phyloP scores from a whole-genome alignment of 331 rosid species.

The Cucumis variabilis region DNA sequence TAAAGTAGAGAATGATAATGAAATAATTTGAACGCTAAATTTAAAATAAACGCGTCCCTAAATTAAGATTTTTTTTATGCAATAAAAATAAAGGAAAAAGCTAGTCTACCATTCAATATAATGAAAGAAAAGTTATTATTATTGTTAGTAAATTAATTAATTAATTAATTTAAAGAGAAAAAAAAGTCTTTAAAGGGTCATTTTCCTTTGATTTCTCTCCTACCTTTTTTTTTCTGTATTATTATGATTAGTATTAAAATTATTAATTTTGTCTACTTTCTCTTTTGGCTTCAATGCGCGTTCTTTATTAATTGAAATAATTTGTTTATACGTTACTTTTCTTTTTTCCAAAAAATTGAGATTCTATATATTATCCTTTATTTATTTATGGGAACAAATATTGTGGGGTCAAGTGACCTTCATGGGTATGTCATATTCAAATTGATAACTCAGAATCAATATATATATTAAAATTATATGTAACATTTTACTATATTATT shows the following conservation, averaged over 20 bases:
- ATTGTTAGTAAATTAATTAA: too few species aligned
- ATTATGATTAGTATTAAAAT: neutral
- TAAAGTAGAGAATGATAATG: neutral
- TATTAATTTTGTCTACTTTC: constrained; percentile 9
- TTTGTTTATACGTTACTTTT: neutral
- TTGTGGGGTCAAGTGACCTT: neutral
- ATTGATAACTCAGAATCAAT: constrained; percentile 5
- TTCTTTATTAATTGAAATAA: neutral
- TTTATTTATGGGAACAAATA: neutral
- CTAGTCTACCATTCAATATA: neutral
- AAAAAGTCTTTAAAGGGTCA: neutral
- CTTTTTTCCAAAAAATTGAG: neutral
- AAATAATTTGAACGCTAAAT: neutral
- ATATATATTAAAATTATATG: neutral
- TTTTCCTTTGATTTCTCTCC: constrained; percentile 11
- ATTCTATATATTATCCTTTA: constrained; percentile 11
- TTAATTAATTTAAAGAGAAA: too few species aligned
- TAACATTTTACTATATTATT: neutral
- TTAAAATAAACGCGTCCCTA: neutral
- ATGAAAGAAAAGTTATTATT: neutral
- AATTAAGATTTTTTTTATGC: neutral
- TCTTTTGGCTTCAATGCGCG: neutral
- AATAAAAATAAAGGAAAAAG: neutral
- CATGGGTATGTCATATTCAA: neutral
- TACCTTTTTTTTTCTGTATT: constrained; percentile 5